Base-by-base conservation (phyloP, 352 stramenopile genomes). In the Elongisporangium undulatum region DNA sequence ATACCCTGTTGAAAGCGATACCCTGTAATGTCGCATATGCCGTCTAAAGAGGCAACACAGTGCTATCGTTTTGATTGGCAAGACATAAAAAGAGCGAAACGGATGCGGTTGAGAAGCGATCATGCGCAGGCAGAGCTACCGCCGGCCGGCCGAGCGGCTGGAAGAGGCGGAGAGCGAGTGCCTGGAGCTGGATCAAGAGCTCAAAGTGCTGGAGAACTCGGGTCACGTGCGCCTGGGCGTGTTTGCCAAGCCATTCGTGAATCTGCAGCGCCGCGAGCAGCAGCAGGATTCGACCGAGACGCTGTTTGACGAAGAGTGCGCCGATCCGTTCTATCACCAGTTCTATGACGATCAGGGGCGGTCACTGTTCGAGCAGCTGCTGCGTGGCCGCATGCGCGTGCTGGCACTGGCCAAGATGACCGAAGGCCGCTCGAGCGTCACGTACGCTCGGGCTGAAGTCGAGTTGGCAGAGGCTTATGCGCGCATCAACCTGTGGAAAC, bases 151-250 rank as follows among this genome's bases (percentile, higher is more conserved):
- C 2, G 64, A 75, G 12, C 68, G 74, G 0, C 68, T 78, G 8
- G 49, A 21, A 19, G 63, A 64, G 5, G 56, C 65, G 2, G 29
- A 63, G 8, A 49, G 53, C 2, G 64, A 79, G 55, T 82, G 68
- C 38, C 4, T 41, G 16, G 53, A 59, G 1, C 62, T 85, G 1
- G 78, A 86, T 53, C 66, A 58, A 2, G 79, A 90, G 59, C 53
- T 92, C 22, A 71, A 82, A 60, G 70, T 87, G 29, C 74, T 92
- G 9, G 82, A 92, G 49, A 85, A 69, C 57, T 89, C 79, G 4
- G 77, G 75, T 1, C 72, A 90, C 49, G 71, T 59, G 17, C 73
- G 72, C 29, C 48, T 90, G 2, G 82, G 82, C 20, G 74, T 64
- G n/a, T 92, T 92, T 39, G 74, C 74, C 0, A 84, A 80, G 53